Percentiles rank a stretch among this genome's conserved stretches.
Evolutionary conservation across 2,329 filamentous ascomycete species (phyloP).

Genomic region (Microsporum canis): DNA sequence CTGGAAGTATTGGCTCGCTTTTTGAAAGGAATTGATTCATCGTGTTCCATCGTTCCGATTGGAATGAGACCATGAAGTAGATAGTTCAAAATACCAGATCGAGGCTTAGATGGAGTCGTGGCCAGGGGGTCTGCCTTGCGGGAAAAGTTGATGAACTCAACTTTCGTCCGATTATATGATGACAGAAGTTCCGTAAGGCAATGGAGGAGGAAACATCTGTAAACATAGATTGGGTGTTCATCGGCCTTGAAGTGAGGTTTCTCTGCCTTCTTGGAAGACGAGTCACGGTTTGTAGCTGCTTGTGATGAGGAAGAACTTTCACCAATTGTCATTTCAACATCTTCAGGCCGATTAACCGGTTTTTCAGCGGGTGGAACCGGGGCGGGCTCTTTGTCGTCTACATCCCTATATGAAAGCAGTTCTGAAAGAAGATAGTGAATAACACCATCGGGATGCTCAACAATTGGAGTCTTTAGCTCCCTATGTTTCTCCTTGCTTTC

Average conservation of each 20-base stretch:
- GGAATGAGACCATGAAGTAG: constrained; percentile 69
- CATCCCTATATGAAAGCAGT: constrained; percentile 79
- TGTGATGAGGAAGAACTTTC: constrained; percentile 25
- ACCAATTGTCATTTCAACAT: constrained; percentile 42
- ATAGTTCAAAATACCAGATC: constrained; percentile 87
- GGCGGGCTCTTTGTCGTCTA: constrained; percentile 65
- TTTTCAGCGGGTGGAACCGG: constrained; percentile 17
- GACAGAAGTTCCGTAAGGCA: constrained; percentile 72
- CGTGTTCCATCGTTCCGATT: constrained; percentile 53
- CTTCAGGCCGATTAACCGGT: constrained; percentile 26
- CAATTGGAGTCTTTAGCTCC: constrained; percentile 69
- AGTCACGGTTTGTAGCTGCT: constrained; percentile 2
- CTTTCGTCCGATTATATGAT: constrained; percentile 87
- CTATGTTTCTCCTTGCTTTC: constrained; percentile 43
- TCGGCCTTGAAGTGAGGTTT: constrained; percentile 80
- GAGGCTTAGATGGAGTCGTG: constrained; percentile 83
- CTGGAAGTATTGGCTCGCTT: constrained; percentile 76
- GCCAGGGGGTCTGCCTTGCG: constrained; percentile 74
- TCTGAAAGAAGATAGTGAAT: constrained; percentile 92
- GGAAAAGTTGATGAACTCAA: constrained; percentile 99
- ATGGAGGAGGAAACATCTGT: constrained; percentile 87
- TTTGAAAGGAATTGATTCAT: constrained; percentile 64
- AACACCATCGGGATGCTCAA: constrained; percentile 89
- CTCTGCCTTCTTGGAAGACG: constrained; percentile 46
- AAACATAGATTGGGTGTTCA: constrained; percentile 91